A percentile compares a stretch with the other conserved stretches of the same genome.
Evolutionary conservation across 2,329 filamentous ascomycete genomes (phyloP).

Genomic region (Aspergillus tanneri): DNA sequence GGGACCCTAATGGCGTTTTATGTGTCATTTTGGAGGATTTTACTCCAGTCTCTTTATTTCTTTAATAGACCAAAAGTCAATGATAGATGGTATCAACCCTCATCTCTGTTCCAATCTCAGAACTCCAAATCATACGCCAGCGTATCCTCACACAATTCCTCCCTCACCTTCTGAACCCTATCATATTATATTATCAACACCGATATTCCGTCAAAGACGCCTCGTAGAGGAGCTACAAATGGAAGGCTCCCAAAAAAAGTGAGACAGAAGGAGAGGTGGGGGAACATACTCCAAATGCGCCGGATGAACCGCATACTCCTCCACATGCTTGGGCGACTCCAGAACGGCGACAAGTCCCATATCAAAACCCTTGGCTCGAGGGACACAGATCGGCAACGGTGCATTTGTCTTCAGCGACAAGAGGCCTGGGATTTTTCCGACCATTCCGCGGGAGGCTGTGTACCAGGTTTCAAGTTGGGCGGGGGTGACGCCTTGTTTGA

Average conservation of each 20-base stretch:
- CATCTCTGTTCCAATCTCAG: constrained; percentile 1
- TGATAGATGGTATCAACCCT: neutral
- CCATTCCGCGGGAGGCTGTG: constrained; percentile 36
- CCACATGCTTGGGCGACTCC: constrained; percentile 44
- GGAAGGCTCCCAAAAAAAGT: no score
- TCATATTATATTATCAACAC: neutral
- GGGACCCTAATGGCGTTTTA: constrained; percentile 10
- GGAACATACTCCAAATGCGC: constrained; percentile 46
- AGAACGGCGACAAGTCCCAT: constrained; percentile 48
- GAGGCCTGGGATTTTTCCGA: constrained; percentile 45
- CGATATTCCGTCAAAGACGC: neutral
- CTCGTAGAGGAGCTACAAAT: no score
- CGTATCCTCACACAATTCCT: constrained; percentile 44
- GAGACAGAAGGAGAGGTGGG: constrained; percentile 12
- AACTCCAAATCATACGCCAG: constrained; percentile 46
- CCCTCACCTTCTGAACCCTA: constrained; percentile 42
- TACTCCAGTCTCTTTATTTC: constrained; percentile 1
- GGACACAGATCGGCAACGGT: constrained; percentile 42
- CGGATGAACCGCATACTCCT: constrained; percentile 47
- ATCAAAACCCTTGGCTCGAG: constrained; percentile 47
- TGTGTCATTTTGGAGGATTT: neutral
- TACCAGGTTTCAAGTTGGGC: constrained; percentile 35
- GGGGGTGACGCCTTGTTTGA: constrained; percentile 40
- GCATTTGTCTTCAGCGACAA: constrained; percentile 36
- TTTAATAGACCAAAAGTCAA: neutral